Percentiles rank a stretch among this genome's conserved stretches.
Conservation (phyloP, 352 stramenopile genomes). For the Thraustochytrium sp. region DNA sequence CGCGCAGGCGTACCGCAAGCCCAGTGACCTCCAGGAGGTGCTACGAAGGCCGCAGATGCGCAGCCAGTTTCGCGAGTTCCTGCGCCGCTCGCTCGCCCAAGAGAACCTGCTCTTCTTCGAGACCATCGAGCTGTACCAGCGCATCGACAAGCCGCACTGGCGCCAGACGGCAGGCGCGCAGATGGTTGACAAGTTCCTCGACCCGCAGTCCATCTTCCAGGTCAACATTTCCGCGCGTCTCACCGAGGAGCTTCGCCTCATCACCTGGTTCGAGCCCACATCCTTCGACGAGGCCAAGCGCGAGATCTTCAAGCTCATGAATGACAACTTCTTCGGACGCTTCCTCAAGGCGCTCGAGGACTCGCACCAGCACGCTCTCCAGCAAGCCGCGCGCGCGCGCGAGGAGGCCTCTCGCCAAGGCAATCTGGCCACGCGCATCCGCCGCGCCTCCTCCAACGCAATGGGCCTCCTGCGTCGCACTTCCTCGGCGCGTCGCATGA, state of each 20-base stretch:
- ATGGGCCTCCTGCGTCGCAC: neutral
- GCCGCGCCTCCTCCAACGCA: neutral
- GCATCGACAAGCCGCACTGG: neutral
- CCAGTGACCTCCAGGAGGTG: neutral
- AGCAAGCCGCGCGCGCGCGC: neutral
- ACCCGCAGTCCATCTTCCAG: neutral
- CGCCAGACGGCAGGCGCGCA: neutral
- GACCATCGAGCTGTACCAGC: constrained; percentile 29
- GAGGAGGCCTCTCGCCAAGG: neutral
- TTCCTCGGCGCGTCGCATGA: neutral
- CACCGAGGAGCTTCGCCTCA: neutral
- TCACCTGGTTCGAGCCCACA: neutral
- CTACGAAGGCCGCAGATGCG: constrained; percentile 28
- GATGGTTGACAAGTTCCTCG: constrained; percentile 22
- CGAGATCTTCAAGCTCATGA: constrained; percentile 27
- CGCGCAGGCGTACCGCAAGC: neutral
- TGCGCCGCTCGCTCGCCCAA: neutral
- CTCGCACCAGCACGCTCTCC: neutral
- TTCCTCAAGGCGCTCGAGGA: constrained; percentile 1
- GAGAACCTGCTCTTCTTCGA: constrained; percentile 38
- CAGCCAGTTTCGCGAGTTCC: constrained; percentile 12
- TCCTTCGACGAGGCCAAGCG: neutral
- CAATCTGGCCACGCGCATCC: neutral
- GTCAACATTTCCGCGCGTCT: constrained; percentile 2
- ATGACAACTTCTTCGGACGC: constrained; percentile 28